Evolutionary conservation across 2,329 filamentous ascomycete genomes (phyloP).

Genomic region (Trichophaea hybrida): DNA sequence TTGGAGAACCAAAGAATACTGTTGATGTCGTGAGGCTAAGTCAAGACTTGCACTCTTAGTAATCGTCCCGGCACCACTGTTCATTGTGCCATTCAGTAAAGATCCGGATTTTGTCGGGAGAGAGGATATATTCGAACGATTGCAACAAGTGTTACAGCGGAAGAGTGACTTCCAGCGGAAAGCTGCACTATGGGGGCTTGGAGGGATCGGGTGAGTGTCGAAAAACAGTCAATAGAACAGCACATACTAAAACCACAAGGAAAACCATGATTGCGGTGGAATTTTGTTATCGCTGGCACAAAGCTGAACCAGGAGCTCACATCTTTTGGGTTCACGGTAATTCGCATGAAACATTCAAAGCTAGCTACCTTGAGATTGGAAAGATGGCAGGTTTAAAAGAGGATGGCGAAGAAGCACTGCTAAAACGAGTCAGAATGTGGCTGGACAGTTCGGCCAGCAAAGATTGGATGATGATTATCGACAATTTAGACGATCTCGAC

Average conservation of each 20-base stretch:
- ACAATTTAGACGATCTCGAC: constrained; percentile 9
- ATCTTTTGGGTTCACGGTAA: constrained; percentile 9
- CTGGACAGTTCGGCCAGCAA: constrained; percentile 2
- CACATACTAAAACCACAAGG: neutral
- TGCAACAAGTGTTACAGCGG: neutral
- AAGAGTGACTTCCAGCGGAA: constrained; percentile 1
- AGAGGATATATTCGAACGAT: neutral
- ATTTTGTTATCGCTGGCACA: constrained; percentile 1
- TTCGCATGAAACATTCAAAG: constrained; percentile 5
- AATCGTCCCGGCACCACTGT: neutral
- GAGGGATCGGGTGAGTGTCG: constrained; percentile 6
- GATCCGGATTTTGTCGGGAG: constrained; percentile 4
- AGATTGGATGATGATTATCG: constrained; percentile 10
- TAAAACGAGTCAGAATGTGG: constrained; percentile 6
- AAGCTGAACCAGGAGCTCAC: neutral
- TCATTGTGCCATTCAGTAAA: constrained; percentile 3
- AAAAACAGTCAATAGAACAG: neutral
- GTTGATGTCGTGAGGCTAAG: too few relatives aligned
- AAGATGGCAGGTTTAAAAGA: neutral
- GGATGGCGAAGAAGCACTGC: neutral
- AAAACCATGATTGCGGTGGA: constrained; percentile 7
- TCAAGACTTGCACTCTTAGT: neutral
- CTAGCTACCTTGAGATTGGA: constrained; percentile 5
- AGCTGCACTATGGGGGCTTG: constrained; percentile 8
- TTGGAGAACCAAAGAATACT: too few relatives aligned